Percentiles rank a stretch among this genome's conserved stretches.
Evolutionary conservation across 768 basidiomycete species (phyloP).

Genomic region (Amanita muscaria): DNA sequence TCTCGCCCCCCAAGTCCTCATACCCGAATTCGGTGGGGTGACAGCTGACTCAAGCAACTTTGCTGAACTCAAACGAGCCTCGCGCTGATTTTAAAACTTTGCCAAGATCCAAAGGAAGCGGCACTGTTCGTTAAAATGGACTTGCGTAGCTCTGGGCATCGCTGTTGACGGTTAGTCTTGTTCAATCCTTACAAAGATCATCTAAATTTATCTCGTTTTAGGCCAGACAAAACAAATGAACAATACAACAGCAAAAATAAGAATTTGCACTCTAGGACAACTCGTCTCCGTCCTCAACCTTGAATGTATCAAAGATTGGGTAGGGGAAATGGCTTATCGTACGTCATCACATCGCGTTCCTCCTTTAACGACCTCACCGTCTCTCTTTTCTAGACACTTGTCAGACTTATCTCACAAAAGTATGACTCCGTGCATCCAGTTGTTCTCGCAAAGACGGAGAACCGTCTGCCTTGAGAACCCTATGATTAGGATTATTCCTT

Average conservation of each 20-base stretch:
- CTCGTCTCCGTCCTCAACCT: conserved; percentile 54
- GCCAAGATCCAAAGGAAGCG: conserved; percentile 24
- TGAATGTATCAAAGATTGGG: conserved; percentile 40
- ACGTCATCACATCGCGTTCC: conserved; percentile 23
- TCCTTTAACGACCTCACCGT: background rate
- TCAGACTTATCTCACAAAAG: conserved; percentile 48
- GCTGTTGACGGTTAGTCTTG: conserved; percentile 17
- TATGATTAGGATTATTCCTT: conserved; percentile 55
- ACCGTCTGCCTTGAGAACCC: conserved; percentile 25
- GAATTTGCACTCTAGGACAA: conserved; percentile 74
- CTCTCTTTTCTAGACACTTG: conserved; percentile 44
- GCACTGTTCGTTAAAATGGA: conserved; percentile 15
- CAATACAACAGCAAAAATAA: conserved; percentile 25
- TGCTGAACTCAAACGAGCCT: conserved; percentile 61
- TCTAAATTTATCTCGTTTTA: background rate
- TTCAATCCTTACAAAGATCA: conserved; percentile 1
- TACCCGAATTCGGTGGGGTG: conserved; percentile 74
- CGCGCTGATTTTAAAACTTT: conserved; percentile 62
- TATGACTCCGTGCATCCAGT: conserved; percentile 86
- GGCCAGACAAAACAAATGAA: background rate
- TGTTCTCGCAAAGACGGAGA: conserved; percentile 33
- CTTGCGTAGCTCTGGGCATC: conserved; percentile 18
- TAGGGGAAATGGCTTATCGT: conserved; percentile 62
- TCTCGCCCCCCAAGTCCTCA: conserved; percentile 48
- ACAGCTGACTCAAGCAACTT: conserved; percentile 51